phyloP scores from a whole-genome alignment of 768 basidiomycete species.

The Podaxis rugospora region DNA sequence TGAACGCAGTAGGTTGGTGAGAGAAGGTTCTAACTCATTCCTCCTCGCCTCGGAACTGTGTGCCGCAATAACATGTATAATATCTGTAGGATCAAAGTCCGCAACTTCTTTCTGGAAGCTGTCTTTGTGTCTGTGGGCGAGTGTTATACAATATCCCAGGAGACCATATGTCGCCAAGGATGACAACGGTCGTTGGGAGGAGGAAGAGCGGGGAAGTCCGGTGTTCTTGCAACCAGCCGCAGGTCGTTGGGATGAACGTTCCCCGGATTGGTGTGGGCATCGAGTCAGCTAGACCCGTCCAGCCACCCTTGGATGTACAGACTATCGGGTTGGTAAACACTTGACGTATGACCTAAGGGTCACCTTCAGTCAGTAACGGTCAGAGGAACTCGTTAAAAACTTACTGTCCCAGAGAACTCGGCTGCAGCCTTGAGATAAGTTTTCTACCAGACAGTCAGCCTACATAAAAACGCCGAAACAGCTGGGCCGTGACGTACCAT shows the following conservation, averaged over 20 bases:
- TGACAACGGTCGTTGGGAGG: not conserved
- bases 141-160: not conserved
- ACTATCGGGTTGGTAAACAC: not conserved
- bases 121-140: not conserved
- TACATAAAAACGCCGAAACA: not conserved
- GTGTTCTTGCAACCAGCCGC: not conserved
- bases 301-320: not conserved
- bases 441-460: not conserved
- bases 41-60: not conserved
- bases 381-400: not conserved
- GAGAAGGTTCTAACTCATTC: not conserved
- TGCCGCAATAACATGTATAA: constrained; percentile 1
- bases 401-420: not conserved
- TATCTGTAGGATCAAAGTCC: constrained; percentile 2
- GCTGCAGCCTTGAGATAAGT: not conserved
- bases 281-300: not conserved
- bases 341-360: not conserved
- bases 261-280: not conserved
- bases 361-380: not conserved
- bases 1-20: not conserved
- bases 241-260: not conserved
- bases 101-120: not conserved
- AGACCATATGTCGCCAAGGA: constrained; percentile 6
- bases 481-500: not conserved
- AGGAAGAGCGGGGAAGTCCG: not conserved